Evolutionary conservation across 352 stramenopile genomes (phyloP), one percentile per base, ranked within the genome.

Genomic region (Phytophthora ohioensis): DNA sequence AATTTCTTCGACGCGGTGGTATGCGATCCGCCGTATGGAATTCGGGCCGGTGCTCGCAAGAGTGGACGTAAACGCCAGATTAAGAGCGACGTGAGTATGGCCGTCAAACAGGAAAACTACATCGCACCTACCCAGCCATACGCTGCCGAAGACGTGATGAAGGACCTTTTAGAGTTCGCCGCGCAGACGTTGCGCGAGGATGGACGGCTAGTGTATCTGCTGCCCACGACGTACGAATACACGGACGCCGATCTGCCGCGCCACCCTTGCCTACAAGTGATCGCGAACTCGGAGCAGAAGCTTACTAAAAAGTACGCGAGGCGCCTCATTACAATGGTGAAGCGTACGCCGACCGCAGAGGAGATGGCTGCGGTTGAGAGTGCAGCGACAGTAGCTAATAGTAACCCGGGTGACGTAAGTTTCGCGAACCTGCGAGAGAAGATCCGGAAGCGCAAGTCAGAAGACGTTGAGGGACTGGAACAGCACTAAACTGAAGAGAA

Each of bases 111-210:
- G 45, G 75, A 91, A 43, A 93, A 96, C 65, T 98, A 99, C 76
- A 98, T 99, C 69, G 91, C 97, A 15, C 91, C 95, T 47, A 99
- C 97, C 12, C 90, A 98, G 68, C 85, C 92, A 35, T 99, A 99
- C 81, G 79, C 91, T 5, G 94, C 98, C 6, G 96, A 97, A 45
- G 97, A 99, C 76, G 96, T 99, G 41, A 98, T 99, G 93, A 86
- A 88, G 1, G 97, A 99, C 75, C 75, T 99, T 49, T 80, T 99
- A 21, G 86, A 98, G 67, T 94, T 99, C 63, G 78, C 91, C 8
- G 90, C 92, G 5, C 71, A 76, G 51, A 90, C 84, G 21, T 77
- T 98, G 52, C 78, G 79, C 5, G 75, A 93, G 34, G 89, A 87
- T 41, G 92, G 91, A 4, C 82, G 91, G 2, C 76, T 97, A 21